Percentiles rank a stretch among this genome's conserved stretches.
Conservation (phyloP, 768 basidiomycete genomes). For the Butyriboletus loyo region DNA sequence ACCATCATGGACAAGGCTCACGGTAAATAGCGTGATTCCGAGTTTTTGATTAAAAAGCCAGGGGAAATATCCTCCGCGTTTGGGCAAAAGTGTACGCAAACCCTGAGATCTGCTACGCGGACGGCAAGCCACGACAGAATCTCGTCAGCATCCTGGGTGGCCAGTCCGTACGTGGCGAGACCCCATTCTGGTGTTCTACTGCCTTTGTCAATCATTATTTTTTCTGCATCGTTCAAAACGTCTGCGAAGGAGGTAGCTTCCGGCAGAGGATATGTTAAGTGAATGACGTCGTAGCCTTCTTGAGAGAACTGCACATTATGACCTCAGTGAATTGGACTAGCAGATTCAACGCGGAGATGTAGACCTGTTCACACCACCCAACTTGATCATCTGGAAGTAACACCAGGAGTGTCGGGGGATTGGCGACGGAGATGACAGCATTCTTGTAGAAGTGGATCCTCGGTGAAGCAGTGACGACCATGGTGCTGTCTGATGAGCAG, state of each 20-base stretch:
- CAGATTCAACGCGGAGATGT: neutral
- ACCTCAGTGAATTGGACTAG: neutral
- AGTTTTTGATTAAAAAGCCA: slow-evolving; percentile 27
- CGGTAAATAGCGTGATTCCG: slow-evolving; percentile 27
- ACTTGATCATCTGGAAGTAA: slow-evolving; percentile 30
- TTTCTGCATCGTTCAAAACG: slow-evolving; percentile 15
- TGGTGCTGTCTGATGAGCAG: neutral
- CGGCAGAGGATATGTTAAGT: slow-evolving; percentile 26
- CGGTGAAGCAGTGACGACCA: slow-evolving; percentile 2
- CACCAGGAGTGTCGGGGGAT: slow-evolving; percentile 30
- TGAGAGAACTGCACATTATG: slow-evolving; percentile 30
- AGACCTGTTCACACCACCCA: slow-evolving; percentile 39
- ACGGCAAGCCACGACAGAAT: slow-evolving; percentile 7
- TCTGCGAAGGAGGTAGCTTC: slow-evolving; percentile 13
- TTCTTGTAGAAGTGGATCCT: slow-evolving; percentile 23
- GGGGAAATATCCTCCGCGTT: slow-evolving; percentile 20
- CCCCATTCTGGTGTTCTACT: slow-evolving; percentile 22
- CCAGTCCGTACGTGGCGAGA: slow-evolving; percentile 32
- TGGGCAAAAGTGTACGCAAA: slow-evolving; percentile 38
- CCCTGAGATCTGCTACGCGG: slow-evolving; percentile 18
- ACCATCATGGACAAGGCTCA: slow-evolving; percentile 11
- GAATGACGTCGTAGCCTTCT: slow-evolving; percentile 39
- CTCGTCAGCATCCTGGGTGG: slow-evolving; percentile 20
- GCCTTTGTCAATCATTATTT: slow-evolving; percentile 5
- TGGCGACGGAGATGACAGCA: slow-evolving; percentile 29